These are phyloP conservation scores for Crepidotus variabilis DNA, from an alignment of 768 basidiomycete species.

Conservation along the genomic window DNA sequence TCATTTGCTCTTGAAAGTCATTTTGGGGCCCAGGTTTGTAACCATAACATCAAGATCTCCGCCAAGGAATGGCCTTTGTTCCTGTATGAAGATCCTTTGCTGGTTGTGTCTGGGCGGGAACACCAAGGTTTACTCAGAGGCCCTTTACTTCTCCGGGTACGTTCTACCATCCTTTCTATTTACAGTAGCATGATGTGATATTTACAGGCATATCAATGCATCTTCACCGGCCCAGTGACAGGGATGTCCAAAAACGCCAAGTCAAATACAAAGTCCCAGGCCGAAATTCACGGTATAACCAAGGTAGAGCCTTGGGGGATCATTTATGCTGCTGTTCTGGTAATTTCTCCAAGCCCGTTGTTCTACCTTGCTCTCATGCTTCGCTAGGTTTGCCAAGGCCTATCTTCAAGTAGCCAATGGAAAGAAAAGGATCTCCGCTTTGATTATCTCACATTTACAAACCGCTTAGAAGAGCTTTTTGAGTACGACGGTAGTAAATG, in stretches of 20 bases:
- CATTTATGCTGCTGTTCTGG: slow-evolving; percentile 1
- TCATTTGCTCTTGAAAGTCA: not conserved
- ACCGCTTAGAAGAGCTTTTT: slow-evolving; percentile 1
- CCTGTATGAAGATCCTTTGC: not conserved
- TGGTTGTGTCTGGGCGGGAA: slow-evolving; percentile 1
- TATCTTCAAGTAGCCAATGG: slow-evolving; percentile 3
- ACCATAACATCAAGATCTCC: slow-evolving; percentile 3
- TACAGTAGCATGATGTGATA: not conserved
- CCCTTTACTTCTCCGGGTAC: not conserved
- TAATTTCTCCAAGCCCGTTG: not conserved
- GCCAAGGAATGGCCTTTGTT: not conserved
- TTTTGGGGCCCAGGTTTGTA: not conserved
- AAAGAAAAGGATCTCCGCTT: slow-evolving; percentile 4
- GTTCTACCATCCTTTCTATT: not conserved
- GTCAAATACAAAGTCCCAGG: not conserved
- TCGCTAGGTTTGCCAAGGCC: not conserved
- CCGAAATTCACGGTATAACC: slow-evolving; percentile 1
- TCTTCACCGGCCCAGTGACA: not conserved
- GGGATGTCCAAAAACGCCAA: slow-evolving; percentile 1
- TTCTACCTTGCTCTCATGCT: not conserved
- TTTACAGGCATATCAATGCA: not conserved
- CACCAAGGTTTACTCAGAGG: slow-evolving; percentile 3
- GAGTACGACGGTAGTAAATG: slow-evolving; percentile 1
- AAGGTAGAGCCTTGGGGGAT: slow-evolving; percentile 5
- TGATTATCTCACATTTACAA: slow-evolving; percentile 1